Evolutionary conservation across 2,329 filamentous ascomycete species (phyloP).

Genomic region (Ophiocordyceps camponoti-saundersi): DNA sequence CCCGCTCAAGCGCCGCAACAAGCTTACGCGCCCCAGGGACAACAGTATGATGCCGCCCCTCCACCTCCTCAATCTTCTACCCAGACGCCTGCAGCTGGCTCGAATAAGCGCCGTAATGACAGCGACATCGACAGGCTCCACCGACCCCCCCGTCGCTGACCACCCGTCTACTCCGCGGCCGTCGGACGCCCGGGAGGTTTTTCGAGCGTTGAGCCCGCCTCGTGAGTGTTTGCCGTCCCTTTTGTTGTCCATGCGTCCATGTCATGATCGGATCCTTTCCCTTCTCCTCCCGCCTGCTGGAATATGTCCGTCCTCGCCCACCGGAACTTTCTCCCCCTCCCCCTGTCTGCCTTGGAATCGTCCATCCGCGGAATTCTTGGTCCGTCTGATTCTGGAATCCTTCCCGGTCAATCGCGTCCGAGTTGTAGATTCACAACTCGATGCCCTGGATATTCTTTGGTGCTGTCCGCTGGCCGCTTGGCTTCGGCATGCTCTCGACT

Average conservation of each 20-base stretch:
- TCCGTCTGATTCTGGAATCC: neutral
- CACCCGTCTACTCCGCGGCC: conserved; percentile 2
- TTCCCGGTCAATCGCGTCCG: neutral
- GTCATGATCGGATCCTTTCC: neutral
- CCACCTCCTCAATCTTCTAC: conserved; percentile 20
- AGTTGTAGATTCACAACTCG: neutral
- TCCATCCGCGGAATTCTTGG: neutral
- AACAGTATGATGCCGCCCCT: conserved; percentile 34
- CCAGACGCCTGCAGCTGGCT: conserved; percentile 19
- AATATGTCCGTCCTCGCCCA: neutral
- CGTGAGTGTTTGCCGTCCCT: conserved; percentile 8
- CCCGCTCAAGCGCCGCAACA: conserved; percentile 22
- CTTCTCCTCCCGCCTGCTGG: neutral
- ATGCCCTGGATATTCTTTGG: conserved; percentile 2
- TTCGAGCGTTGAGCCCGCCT: conserved; percentile 1
- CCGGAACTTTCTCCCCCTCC: neutral
- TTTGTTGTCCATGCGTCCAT: neutral
- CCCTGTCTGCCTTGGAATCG: too few relatives aligned
- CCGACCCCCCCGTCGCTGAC: conserved; percentile 18
- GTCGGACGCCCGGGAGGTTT: conserved; percentile 1
- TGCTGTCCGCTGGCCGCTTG: conserved; percentile 2
- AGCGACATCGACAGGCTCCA: conserved; percentile 24
- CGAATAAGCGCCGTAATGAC: conserved; percentile 22
- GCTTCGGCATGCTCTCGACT: neutral
- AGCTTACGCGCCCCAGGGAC: conserved; percentile 25